Evolutionary conservation across 1,139 yeast species (phyloP), one percentile per base, ranked within the genome.

Genomic region (Saccharomyces hybrid): DNA sequence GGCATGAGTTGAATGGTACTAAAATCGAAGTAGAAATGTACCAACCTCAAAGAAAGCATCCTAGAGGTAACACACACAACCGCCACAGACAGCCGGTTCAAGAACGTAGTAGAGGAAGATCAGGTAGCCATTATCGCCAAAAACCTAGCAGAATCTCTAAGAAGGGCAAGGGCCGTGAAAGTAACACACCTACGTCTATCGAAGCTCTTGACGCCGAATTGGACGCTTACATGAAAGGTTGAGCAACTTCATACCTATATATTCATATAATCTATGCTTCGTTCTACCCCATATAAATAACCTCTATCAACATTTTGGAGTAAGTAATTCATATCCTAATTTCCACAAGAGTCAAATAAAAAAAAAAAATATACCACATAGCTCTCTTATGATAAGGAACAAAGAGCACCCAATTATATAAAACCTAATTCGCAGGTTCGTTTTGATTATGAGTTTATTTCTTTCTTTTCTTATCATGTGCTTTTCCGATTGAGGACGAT

Each of bases 171-270:
- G 48, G 47, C 8, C 51, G 55, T 65, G 57, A 72, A 70, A 16
- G 2, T 52, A 54, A 68, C 56, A 34, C 74, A 73, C 63, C 81
- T 7, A 46, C 82, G 62, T 75, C 85, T 0, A 78, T 81, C 6
- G 93, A 85, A 59, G 93, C 85, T 58, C 78, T 88, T 65, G 96
- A 88, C 69, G 84, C 82, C 13, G 96, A 89, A 67, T 77, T 89
- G 68, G 82, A 79, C 51, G 84, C 80, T 27, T 89, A 88, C 70
- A 84, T 84, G 90, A 75, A 71, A 26, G 46, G 34, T 31, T 27
- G 4, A 38, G n/a, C 42, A 16, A 38, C 23, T 38, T 4, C 8
- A 11, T 8, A 8, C 8, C 42, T 38, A 38, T 38, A 16, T 38
- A 16, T 8, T 13, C 9, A 8, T 38, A 38, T 38, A 38, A 13